Conservation (phyloP, 345 rosid species). For the Rhizophora mangle region DNA sequence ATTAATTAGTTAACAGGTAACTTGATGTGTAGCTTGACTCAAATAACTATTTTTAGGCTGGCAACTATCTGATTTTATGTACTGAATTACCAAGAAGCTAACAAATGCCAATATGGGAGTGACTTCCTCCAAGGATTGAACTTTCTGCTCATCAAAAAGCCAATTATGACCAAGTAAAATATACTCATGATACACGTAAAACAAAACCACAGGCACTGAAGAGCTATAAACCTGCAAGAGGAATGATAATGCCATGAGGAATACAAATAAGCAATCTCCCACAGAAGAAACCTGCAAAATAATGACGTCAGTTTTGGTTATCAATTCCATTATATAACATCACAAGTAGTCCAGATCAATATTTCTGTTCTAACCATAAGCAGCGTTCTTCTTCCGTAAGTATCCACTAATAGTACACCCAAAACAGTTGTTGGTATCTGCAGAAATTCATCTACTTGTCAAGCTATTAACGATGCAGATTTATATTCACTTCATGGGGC, state of each 20-base stretch:
- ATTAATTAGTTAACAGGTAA: background rate
- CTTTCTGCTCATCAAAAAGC: conserved; percentile 17
- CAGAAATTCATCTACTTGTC: background rate
- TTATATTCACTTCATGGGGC: background rate
- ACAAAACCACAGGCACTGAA: background rate
- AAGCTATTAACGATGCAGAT: background rate
- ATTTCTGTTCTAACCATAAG: conserved; percentile 23
- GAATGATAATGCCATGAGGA: conserved; percentile 45
- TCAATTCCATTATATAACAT: no score
- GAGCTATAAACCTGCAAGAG: conserved; percentile 37
- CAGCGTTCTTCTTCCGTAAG: conserved; percentile 48
- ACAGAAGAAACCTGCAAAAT: conserved; percentile 29
- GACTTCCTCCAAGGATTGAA: conserved; percentile 13
- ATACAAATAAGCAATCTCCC: conserved; percentile 37
- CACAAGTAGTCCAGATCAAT: no score
- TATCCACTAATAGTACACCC: conserved; percentile 38
- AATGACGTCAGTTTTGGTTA: no score
- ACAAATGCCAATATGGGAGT: conserved; percentile 27
- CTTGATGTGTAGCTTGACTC: background rate
- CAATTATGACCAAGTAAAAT: background rate
- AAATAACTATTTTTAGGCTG: background rate
- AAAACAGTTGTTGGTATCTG: conserved; percentile 32
- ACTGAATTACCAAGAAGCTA: conserved; percentile 33
- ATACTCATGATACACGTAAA: background rate
- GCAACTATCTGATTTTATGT: no score